phyloP scores from a whole-genome alignment of 345 rosid species.

The Corymbia maculata region DNA sequence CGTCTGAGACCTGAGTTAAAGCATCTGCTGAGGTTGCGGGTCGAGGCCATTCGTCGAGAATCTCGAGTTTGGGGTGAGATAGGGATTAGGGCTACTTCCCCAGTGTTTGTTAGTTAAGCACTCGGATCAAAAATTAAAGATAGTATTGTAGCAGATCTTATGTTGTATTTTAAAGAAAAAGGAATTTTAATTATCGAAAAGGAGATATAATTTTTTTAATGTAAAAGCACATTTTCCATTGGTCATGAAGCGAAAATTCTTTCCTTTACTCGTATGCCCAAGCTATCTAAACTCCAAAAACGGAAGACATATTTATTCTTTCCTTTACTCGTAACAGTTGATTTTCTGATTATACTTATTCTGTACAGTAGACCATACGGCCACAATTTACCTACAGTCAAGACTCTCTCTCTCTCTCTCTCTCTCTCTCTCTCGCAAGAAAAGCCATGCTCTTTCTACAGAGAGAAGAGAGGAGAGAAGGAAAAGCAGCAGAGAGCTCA shows the following conservation, averaged over 20 bases:
- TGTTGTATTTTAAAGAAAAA: neutral
- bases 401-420: neutral
- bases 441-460: neutral
- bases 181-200: too few relatives aligned
- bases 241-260: neutral
- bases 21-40: too few relatives aligned
- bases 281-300: neutral
- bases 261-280: neutral
- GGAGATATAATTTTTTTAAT: rapidly evolving
- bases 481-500: neutral
- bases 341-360: too few relatives aligned
- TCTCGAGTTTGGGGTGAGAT: neutral
- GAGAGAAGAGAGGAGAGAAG: neutral
- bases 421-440: neutral
- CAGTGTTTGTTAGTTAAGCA: rapidly evolving
- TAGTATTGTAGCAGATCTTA: neutral
- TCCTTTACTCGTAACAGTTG: neutral
- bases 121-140: neutral
- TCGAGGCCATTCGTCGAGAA: neutral
- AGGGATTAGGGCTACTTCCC: neutral
- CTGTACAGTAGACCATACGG: neutral
- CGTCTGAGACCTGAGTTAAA: neutral
- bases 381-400: neutral
- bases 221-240: neutral
- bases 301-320: neutral